Evolutionary conservation across 176 grass and related monocot genomes (phyloP).

Genomic region (Oryza brachyantha): DNA sequence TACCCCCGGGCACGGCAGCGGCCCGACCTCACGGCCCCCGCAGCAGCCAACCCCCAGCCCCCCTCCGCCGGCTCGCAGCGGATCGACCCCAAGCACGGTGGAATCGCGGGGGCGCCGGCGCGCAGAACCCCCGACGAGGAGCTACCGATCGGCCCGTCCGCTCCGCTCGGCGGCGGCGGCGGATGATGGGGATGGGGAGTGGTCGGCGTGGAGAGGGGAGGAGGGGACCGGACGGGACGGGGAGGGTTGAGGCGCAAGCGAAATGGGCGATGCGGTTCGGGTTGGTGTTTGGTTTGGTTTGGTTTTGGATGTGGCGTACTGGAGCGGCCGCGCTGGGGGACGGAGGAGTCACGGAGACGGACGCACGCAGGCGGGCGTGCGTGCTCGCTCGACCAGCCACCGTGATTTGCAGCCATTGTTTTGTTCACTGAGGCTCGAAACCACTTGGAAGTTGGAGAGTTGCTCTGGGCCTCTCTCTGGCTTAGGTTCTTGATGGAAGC

Average conservation of each 20-base stretch:
- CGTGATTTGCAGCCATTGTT: neutral
- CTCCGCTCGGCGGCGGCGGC: slow-evolving; percentile 6
- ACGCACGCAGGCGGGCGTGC: too few relatives aligned
- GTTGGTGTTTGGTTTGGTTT: slow-evolving; percentile 31
- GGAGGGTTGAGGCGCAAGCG: neutral
- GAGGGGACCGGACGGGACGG: neutral
- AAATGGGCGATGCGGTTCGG: neutral
- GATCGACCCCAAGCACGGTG: slow-evolving; percentile 28
- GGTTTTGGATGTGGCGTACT: too few relatives aligned
- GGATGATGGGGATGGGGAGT: neutral
- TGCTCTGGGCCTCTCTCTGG: too few relatives aligned
- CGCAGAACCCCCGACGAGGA: neutral
- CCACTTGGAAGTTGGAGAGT: too few relatives aligned
- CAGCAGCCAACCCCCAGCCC: neutral
- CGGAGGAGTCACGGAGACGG: too few relatives aligned
- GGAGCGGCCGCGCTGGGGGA: neutral
- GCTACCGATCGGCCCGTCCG: slow-evolving; percentile 26
- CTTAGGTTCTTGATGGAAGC: too few relatives aligned
- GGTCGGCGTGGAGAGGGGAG: slow-evolving; percentile 28
- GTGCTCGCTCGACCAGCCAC: neutral
- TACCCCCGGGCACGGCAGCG: neutral
- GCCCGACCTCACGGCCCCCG: slow-evolving; percentile 2
- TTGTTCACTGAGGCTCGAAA: too few relatives aligned
- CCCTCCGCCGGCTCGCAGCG: neutral
- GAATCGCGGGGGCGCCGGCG: neutral